These are phyloP conservation scores for Fusarium pseudocircinatum DNA, from an alignment of 2,329 filamentous ascomycete genomes.

Conservation along the genomic window DNA sequence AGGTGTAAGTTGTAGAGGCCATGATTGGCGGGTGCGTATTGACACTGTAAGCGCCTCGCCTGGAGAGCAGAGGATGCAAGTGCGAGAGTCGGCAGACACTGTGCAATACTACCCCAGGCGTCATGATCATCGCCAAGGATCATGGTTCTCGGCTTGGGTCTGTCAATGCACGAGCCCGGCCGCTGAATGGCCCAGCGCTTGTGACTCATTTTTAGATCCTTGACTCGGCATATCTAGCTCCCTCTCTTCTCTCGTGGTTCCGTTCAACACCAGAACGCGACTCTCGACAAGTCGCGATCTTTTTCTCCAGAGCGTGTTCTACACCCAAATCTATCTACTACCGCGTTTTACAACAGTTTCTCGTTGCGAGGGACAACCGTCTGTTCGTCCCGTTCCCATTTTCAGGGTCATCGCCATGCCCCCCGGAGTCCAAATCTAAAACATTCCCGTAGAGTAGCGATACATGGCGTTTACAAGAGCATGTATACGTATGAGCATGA, in stretches of 20 bases:
- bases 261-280: constrained; percentile 17
- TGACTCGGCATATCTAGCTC: constrained; percentile 22
- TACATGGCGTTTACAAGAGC: neutral
- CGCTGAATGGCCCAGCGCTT: constrained; percentile 46
- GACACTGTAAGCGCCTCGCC: constrained; percentile 21
- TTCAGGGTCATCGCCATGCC: constrained; percentile 33
- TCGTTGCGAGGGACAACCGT: constrained; percentile 29
- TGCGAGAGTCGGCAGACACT: constrained; percentile 24
- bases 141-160: constrained; percentile 41
- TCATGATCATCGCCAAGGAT: constrained; percentile 34
- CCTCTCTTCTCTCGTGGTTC: neutral
- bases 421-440: constrained; percentile 8
- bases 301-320: constrained; percentile 17
- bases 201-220: constrained; percentile 48
- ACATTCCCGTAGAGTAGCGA: constrained; percentile 3
- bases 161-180: constrained; percentile 45
- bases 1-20: constrained; percentile 27
- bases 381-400: neutral
- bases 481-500: neutral
- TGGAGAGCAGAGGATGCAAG: neutral
- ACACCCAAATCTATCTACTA: constrained; percentile 20
- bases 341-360: constrained; percentile 13
- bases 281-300: constrained; percentile 5
- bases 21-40: constrained; percentile 29
- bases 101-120: constrained; percentile 15